Evolutionary conservation across 192 early-diverging fungal genomes (phyloP), one percentile per base, ranked within the genome.

Genomic region (Lunasporangiospora selenospora): DNA sequence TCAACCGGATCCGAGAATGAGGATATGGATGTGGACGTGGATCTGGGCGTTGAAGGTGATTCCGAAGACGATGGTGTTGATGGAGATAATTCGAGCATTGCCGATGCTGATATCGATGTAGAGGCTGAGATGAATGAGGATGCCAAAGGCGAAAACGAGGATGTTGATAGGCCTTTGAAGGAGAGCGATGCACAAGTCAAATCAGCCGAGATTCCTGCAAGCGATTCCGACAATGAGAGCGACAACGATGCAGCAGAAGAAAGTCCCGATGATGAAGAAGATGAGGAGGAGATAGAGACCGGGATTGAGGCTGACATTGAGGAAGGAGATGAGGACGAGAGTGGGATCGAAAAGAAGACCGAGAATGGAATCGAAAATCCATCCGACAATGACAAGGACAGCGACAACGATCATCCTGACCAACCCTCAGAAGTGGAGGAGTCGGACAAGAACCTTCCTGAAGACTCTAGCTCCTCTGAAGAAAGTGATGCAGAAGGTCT

Each of bases 81-180:
- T 10, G 23, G 23, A 47, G 45, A 47, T 21, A 26, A 21, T 10
- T 36, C 16, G 19, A 39, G 7, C 9, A 47, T 56, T 7, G 12
- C 38, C 2, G 46, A 49, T 26, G 27, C 21, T 40, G 63, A 66
- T 65, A 34, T 62, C n/a, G 60, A 62, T 5, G 45, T 65, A 53
- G 36, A 32, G 3, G 29, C 7, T 56, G 27, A 40, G 40, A 43
- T 3, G 53, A 23, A n/a, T n/a, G n/a, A n/a, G n/a, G n/a, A n/a
- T n/a, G n/a, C n/a, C n/a, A n/a, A n/a, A n/a, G n/a, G n/a, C n/a
- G n/a, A n/a, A n/a, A n/a, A n/a, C n/a, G n/a, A n/a, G n/a, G n/a
- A n/a, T n/a, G n/a, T n/a, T n/a, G n/a, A n/a, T n/a, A n/a, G n/a
- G n/a, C n/a, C n/a, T n/a, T n/a, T n/a, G n/a, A n/a, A n/a, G n/a